Base-by-base conservation (phyloP, 805 yeast genomes). In the Blastobotrys peoriensis region DNA sequence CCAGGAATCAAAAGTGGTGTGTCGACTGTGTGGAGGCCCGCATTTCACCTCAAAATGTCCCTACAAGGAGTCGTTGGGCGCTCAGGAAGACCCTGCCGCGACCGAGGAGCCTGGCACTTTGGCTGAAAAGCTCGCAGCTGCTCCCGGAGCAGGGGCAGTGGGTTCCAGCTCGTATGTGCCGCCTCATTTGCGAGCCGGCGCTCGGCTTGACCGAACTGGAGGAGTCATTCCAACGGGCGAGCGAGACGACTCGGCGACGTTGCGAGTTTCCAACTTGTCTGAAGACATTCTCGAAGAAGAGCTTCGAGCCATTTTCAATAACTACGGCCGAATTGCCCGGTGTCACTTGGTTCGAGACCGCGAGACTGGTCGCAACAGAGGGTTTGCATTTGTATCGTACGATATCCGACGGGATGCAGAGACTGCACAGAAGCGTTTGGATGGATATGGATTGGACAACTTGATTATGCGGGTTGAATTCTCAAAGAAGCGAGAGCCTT, bases 31-130 rank as follows among this genome's bases (percentile, higher is more conserved):
- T 83, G 85, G 84, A 49, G 96, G 96, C 62, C 83, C 79, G 55
- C 99, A 93, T 74, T 86, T 81, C 76, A 85, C 97, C 35, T 71
- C 87, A 65, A 82, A 83, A 70, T 93, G 99, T 84, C 98, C 98
- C 52, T 87, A 79, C 77, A 89, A 85, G 71, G 94, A 83, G 58
- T 84, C 93, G 33, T 72, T 91, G 63, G 86, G 82, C 28, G 71
- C 74, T 21, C 66, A 69, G 27, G 55, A 56, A 25, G 56, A 69
- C 38, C 71, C 72, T 43, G 66, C 69, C 33, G 69, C 73, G 28
- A 71, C 76, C 5, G 70, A 54, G 25, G 58, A 52, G 23, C 50
- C 54, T 13, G 51, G 50, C 16, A 53, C 60, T 55, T 70, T 75
- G 22, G 43, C 40, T 16, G 42, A 42, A 21, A 36, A 36, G n/a